Base-by-base conservation (phyloP, 345 rosid species). In the Camelina laxa region DNA sequence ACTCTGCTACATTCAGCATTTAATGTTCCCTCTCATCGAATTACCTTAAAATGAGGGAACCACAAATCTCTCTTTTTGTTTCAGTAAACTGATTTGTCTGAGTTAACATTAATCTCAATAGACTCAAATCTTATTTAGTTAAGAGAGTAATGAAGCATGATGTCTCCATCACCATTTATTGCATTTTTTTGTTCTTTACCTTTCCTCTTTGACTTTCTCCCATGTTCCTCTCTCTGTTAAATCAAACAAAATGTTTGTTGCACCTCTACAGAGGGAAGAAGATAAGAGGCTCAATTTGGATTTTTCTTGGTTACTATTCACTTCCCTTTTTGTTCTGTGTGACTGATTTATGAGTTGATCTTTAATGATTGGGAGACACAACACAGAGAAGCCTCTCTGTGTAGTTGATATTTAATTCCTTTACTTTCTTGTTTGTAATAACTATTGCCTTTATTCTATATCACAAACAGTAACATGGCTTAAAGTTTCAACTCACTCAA, bases 121-220 rank as follows among this genome's bases (percentile, higher is more conserved):
- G 9, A 17, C 3, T 44, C 33, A 45, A 48, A 16, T 2, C 27
- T 17, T 55, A 27, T 39, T 39, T 36, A 56, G 42, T 56, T 54
- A 53, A 51, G 50, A 13, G 8, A 59, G 74, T 53, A 58, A 16
- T 45, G 65, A 44, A 69, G 27, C 57, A 69, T 65, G 8, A 54
- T 56, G 77, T 72, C 62, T 65, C 69, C 67, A 59, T 77, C 81
- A 77, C 50, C 58, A 72, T 78, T 78, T 72, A 60, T 78, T 78
- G 65, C 74, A 65, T 27, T 70, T 69, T 51, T 66, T 68, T 57
- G 36, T 75, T 80, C 60, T 80, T 27, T 49, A 60, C 57, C 57
- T 67, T 75, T 39, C 27, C 73, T 76, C 58, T 39, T 11, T 70
- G 80, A 57, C 76, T 70, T 86, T 79, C 76, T 80, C 60, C 70